Evolutionary conservation across 805 yeast species (phyloP).

Genomic region (Spathaspora girioi): DNA sequence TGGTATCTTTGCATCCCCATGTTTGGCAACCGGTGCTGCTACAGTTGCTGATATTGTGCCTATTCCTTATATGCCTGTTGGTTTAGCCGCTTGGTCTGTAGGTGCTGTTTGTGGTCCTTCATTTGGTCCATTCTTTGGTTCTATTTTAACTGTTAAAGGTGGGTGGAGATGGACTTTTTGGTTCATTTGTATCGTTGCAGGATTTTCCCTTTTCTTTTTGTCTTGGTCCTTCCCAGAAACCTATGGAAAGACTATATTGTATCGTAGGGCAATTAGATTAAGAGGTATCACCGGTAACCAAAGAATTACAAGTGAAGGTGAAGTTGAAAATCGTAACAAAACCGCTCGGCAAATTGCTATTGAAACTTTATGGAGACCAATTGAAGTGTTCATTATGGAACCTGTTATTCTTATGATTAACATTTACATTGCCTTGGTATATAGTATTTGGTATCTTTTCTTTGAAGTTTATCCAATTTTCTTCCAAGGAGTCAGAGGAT

Average conservation of each 20-base stretch:
- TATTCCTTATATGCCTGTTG: constrained; percentile 41
- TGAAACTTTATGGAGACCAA: constrained; percentile 45
- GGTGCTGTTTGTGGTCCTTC: constrained; percentile 55
- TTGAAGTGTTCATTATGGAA: constrained; percentile 45
- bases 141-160: constrained; percentile 41
- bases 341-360: constrained; percentile 15
- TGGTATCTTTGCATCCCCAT: constrained; percentile 56
- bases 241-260: constrained; percentile 39
- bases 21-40: constrained; percentile 58
- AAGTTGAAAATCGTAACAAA: constrained; percentile 23
- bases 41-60: constrained; percentile 47
- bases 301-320: constrained; percentile 41
- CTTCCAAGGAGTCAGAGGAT: constrained; percentile 40
- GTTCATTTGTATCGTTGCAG: constrained; percentile 36
- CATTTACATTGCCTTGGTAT: constrained; percentile 47
- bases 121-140: constrained; percentile 56
- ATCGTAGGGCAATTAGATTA: constrained; percentile 46
- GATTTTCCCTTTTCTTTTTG: constrained; percentile 18
- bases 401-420: constrained; percentile 55
- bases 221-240: constrained; percentile 48
- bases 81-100: constrained; percentile 49
- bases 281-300: constrained; percentile 47
- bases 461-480: constrained; percentile 63
- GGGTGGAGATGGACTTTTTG: constrained; percentile 48
- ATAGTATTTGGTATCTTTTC: constrained; percentile 52